Percentiles rank a stretch among this genome's conserved stretches.
phyloP scores from a whole-genome alignment of 2,329 filamentous ascomycete species.

The Exophiala viscosa region DNA sequence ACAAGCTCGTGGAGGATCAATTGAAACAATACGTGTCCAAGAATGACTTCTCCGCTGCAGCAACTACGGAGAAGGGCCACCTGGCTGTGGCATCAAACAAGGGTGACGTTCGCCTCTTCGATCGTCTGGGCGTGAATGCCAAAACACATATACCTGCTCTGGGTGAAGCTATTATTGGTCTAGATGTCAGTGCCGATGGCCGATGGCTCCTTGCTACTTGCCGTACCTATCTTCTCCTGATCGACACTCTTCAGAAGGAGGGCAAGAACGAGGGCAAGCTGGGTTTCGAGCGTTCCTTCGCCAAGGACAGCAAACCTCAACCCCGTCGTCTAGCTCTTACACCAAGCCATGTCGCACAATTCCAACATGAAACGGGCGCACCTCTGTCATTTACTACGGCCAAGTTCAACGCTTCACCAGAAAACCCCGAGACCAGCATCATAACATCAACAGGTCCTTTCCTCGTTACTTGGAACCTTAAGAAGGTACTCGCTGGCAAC shows the following conservation, averaged over 20 bases:
- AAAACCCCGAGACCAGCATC: conserved; percentile 82
- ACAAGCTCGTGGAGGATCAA: conserved; percentile 88
- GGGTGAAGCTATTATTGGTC: conserved; percentile 87
- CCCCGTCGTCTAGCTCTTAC: conserved; percentile 84
- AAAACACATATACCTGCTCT: conserved; percentile 96
- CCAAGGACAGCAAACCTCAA: conserved; percentile 88
- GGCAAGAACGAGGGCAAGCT: conserved; percentile 97
- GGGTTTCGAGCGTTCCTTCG: conserved; percentile 92
- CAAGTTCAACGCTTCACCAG: conserved; percentile 86
- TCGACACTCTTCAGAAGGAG: conserved; percentile 83
- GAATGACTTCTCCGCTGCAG: conserved; percentile 92
- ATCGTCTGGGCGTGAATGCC: conserved; percentile 91
- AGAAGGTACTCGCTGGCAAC: conserved; percentile 75
- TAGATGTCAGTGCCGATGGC: conserved; percentile 93
- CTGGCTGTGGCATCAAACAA: conserved; percentile 97
- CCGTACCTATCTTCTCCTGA: conserved; percentile 87
- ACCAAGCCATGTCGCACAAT: conserved; percentile 91
- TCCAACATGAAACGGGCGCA: conserved; percentile 90
- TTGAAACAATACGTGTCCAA: conserved; percentile 96
- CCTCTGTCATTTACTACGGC: conserved; percentile 85
- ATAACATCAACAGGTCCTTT: conserved; percentile 96
- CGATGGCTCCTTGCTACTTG: conserved; percentile 95
- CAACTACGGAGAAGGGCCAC: conserved; percentile 94
- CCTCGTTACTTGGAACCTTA: conserved; percentile 93
- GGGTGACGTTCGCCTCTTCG: conserved; percentile 94